Evolutionary conservation across 495 filamentous ascomycete species (phyloP).

Genomic region (Clavariopsis aquatica): DNA sequence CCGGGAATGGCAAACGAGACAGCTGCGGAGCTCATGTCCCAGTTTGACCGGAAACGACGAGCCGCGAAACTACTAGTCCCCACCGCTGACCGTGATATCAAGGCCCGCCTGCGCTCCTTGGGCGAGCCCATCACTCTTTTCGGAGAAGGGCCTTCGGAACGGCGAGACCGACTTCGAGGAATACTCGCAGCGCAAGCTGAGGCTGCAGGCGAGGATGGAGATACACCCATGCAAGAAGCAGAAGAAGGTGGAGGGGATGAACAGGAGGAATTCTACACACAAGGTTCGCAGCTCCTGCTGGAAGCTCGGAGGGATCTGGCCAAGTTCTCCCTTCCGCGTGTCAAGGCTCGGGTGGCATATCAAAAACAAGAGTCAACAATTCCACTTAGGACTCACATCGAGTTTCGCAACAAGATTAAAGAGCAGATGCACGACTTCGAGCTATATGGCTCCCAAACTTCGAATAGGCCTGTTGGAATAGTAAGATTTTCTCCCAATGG

Average conservation of each 20-base stretch:
- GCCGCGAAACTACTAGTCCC: conserved; percentile 92
- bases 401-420: conserved; percentile 85
- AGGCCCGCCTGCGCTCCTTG: conserved; percentile 74
- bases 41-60: conserved; percentile 85
- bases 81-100: conserved; percentile 88
- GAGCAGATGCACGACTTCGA: conserved; percentile 80
- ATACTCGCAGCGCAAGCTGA: conserved; percentile 76
- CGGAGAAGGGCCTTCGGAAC: conserved; percentile 83
- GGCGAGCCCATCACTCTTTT: conserved; percentile 94
- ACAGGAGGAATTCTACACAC: conserved; percentile 91
- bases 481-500: conserved; percentile 87
- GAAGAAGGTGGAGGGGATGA: conserved; percentile 47
- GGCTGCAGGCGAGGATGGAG: conserved; percentile 53
- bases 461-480: conserved; percentile 86
- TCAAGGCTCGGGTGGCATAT: conserved; percentile 70
- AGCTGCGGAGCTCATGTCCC: conserved; percentile 82
- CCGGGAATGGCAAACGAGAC: conserved; percentile 83
- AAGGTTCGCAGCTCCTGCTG: conserved; percentile 71
- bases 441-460: conserved; percentile 87
- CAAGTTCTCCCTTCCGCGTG: conserved; percentile 77
- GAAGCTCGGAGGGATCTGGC: conserved; percentile 80
- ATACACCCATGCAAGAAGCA: conserved; percentile 59
- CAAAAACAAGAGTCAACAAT: conserved; percentile 81
- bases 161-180: conserved; percentile 83
- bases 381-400: conserved; percentile 82